Base-by-base conservation (phyloP, 306 rosid species). In the Dalbergia cultrata region DNA sequence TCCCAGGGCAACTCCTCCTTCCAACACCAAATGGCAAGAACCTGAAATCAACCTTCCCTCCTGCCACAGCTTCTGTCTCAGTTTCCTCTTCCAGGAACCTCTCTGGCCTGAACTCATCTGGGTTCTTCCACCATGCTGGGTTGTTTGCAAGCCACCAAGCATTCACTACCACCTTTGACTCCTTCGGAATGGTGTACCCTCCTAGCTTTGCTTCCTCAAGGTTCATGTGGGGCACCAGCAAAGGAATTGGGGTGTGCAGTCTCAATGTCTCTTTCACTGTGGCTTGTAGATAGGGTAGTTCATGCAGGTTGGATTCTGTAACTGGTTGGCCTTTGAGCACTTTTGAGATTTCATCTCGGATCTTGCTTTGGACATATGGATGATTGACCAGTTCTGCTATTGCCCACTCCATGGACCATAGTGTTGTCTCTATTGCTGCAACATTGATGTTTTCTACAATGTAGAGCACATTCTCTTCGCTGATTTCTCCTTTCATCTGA, bases 371-470 rank as follows among this genome's bases (percentile, higher is more conserved):
- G 1, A 91, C 90, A 0, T 16, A 65, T 70, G 97, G 97, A 76
- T 91, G 78, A 47, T 90, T 93, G 4, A 93, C 98, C 63, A 93
- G 47, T 87, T 93, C 97, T 9, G 97, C 98, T 80, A 91, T 93
- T 18, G 91, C 95, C 98, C 98, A 91, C 35, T 93, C 98, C 93
- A 93, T 93, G 5, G 97, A 93, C 97, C 98, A 90, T 39, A 93
- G 76, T 16, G 98, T 91, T 57, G 97, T 93, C 66, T 93, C 95
- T 78, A 93, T 91, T 70, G 97, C 98, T 59, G 97, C 98, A 19
- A 86, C 89, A n/a, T 86, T 86, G 5, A 93, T 93, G 83, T 93
- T 93, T 68, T 93, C 98, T n/a, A 93, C 97, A 0, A 93, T 90
- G 89, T 93, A 93, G 0, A 89, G 68, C 57, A 93, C 97, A 74